Evolutionary conservation across 1,284 basidiomycete genomes (phyloP).

Genomic region (Leccinum angustisporum): DNA sequence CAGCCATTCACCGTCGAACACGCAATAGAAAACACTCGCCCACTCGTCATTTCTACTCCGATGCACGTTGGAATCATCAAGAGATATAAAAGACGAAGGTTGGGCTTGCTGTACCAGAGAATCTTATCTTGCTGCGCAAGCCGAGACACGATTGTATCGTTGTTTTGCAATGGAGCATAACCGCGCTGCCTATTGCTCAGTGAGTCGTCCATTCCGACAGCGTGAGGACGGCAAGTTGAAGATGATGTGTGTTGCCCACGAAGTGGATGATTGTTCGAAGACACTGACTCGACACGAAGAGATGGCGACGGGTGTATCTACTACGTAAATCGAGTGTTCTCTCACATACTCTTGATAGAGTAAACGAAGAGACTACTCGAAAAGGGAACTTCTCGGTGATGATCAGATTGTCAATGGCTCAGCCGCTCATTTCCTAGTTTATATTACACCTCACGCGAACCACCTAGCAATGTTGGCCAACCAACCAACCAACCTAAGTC

Average conservation of each 20-base stretch:
- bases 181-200: background rate
- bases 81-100: conserved; percentile 34
- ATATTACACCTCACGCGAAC: background rate
- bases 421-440: background rate
- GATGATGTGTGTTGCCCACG: background rate
- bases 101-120: conserved; percentile 58
- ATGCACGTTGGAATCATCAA: conserved; percentile 58
- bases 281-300: background rate
- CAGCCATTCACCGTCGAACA: background rate
- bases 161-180: background rate
- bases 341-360: background rate
- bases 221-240: background rate
- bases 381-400: background rate
- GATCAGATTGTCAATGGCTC: too few species aligned
- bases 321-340: background rate
- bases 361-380: background rate
- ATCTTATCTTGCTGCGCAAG: conserved; percentile 44
- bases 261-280: background rate
- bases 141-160: conserved; percentile 43
- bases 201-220: conserved; percentile 7
- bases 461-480: background rate
- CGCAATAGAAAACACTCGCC: conserved; percentile 41
- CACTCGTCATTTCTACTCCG: conserved; percentile 62
- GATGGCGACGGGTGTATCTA: background rate
- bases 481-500: background rate